phyloP scores from a whole-genome alignment of 441 rosid genomes.

The Manihot esculenta region DNA sequence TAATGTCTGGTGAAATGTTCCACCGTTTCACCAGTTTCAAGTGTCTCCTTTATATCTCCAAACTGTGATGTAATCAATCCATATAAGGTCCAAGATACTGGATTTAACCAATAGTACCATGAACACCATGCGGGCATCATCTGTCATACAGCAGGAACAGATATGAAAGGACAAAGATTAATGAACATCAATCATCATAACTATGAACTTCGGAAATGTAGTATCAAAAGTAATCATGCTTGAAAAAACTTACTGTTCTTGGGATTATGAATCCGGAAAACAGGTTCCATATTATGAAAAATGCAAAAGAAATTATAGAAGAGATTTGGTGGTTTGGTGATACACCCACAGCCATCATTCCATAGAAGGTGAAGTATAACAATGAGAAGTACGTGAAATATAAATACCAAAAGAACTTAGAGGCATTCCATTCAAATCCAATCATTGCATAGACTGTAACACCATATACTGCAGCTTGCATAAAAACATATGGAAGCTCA shows the following conservation, averaged over 20 bases:
- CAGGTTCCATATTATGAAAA: constrained; percentile 68
- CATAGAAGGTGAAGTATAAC: constrained; percentile 81
- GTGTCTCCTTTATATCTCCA: constrained; percentile 28
- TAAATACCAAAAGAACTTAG: constrained; percentile 69
- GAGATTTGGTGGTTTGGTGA: constrained; percentile 72
- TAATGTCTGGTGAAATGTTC: constrained; percentile 26
- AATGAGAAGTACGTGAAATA: constrained; percentile 67
- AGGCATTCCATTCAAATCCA: constrained; percentile 54
- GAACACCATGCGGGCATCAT: constrained; percentile 57
- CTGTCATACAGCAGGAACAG: constrained; percentile 26
- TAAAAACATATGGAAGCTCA: constrained; percentile 62
- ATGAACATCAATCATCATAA: background rate
- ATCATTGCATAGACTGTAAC: constrained; percentile 67
- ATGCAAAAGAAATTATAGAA: constrained; percentile 47
- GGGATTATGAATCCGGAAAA: constrained; percentile 75
- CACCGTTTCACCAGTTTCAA: constrained; percentile 30
- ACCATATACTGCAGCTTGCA: constrained; percentile 53
- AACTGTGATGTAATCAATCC: constrained; percentile 50
- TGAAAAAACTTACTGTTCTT: constrained; percentile 44
- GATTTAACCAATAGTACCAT: constrained; percentile 55
- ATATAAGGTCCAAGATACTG: constrained; percentile 48
- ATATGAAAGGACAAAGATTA: background rate
- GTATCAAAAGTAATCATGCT: background rate
- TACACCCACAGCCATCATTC: constrained; percentile 68
- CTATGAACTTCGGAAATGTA: background rate